Base-by-base conservation (phyloP, 208 protist genomes). In the Wallacemonas collosoma region DNA sequence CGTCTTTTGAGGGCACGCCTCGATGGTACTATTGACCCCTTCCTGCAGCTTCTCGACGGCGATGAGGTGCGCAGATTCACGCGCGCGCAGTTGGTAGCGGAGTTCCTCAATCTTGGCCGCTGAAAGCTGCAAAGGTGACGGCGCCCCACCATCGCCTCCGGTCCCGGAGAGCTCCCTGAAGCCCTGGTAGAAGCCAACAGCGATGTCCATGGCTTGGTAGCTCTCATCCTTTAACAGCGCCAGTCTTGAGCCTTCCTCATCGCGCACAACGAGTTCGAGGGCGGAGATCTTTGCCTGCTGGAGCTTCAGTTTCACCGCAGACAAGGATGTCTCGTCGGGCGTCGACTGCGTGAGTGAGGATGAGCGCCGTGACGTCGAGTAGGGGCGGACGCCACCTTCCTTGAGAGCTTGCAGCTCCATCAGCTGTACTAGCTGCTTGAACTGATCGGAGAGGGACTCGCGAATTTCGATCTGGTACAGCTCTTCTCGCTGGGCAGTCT, bases 71-170 rank as follows among this genome's bases (percentile, higher is more conserved):
- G 2, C 2, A 8, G 3, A 3, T 48, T 77, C 26, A 9, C 56
- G 62, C 2, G 17, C 11, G 36, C 72, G 72, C 40, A 71, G 64
- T 3, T 50, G 55, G 41, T 48, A 77, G 17, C 72, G 63, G 15
- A 61, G 4, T 39, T 53, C 8, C 48, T 77, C 72, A 39, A 77
- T 11, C 41, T 65, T 43, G 36, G 3, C 68, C 2, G 55, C 54
- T 54, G 44, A 51, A 12, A 12, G 45, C 45, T 50, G 45, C 45
- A 50, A 50, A 0, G 45, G 45, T 50, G 45, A 26, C 26, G 26
- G 26, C 26, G 26, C 26, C 26, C 26, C 26, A 26, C 26, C 26
- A 26, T 26, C 26, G 26, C 26, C 26, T 26, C 26, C 26, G 26
- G 26, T 26, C 26, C 26, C 48, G 48, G 48, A 53, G 48, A 53